phyloP scores from a whole-genome alignment of 306 rosid genomes.

The Lathyrus tuberosus region DNA sequence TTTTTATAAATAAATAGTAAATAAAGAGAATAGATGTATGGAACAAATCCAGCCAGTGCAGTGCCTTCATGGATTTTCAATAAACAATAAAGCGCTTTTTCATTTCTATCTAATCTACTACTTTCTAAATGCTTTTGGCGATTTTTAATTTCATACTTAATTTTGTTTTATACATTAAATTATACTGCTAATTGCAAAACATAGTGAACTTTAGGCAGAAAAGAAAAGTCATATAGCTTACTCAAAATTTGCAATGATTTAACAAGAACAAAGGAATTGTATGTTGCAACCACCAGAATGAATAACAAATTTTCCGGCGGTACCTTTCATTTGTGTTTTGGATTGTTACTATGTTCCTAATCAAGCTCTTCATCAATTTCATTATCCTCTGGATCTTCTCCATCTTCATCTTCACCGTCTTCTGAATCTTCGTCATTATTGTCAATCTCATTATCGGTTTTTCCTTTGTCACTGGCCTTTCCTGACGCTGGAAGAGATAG shows the following conservation, averaged over 20 bases:
- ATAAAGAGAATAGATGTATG: no score
- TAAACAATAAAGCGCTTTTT: no score
- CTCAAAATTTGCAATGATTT: conserved; percentile 26
- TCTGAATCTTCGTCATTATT: conserved; percentile 37
- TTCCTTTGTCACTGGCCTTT: conserved; percentile 49
- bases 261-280: conserved; percentile 17
- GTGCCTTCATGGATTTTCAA: no score
- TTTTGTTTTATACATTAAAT: not conserved
- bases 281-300: conserved; percentile 34
- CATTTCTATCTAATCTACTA: no score
- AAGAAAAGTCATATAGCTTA: not conserved
- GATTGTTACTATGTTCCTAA: conserved; percentile 9
- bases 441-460: conserved; percentile 52
- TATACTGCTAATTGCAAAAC: not conserved
- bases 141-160: not conserved
- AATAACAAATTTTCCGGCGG: conserved; percentile 26
- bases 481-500: conserved; percentile 40
- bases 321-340: conserved; percentile 23
- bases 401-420: conserved; percentile 38
- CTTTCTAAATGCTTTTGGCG: not conserved
- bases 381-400: conserved; percentile 18
- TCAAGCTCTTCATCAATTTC: conserved; percentile 39
- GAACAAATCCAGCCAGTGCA: no score
- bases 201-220: not conserved
- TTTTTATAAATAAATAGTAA: no score